Evolutionary conservation across 768 basidiomycete genomes (phyloP).

Genomic region (Tylopilus balloui): DNA sequence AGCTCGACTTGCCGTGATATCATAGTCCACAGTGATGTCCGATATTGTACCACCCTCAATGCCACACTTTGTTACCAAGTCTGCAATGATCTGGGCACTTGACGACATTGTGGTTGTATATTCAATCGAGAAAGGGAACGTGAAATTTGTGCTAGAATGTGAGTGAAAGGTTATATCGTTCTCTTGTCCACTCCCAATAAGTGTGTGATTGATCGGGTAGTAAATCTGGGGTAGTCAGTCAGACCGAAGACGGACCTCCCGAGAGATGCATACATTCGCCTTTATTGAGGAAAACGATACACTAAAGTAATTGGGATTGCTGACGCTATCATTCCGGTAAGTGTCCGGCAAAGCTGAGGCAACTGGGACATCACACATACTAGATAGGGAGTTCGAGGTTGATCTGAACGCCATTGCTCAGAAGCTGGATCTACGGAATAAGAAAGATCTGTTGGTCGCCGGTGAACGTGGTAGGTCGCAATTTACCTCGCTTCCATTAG

Average conservation of each 20-base stretch:
- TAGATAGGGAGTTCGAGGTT: slow-evolving; percentile 64
- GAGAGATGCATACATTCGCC: slow-evolving; percentile 43
- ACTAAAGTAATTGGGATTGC: slow-evolving; percentile 78
- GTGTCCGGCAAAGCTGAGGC: not conserved
- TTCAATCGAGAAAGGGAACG: slow-evolving; percentile 67
- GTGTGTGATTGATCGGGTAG: slow-evolving; percentile 70
- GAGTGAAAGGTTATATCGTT: slow-evolving; percentile 46
- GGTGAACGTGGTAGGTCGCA: slow-evolving; percentile 1
- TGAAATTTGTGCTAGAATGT: slow-evolving; percentile 57
- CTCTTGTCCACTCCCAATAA: slow-evolving; percentile 59
- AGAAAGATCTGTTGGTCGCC: slow-evolving; percentile 16
- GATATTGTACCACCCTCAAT: slow-evolving; percentile 38
- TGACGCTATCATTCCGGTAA: slow-evolving; percentile 46
- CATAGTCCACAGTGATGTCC: slow-evolving; percentile 58
- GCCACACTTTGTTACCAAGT: slow-evolving; percentile 63
- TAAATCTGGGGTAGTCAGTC: slow-evolving; percentile 43
- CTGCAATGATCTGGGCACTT: slow-evolving; percentile 47
- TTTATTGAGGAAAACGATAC: slow-evolving; percentile 62
- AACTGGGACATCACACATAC: slow-evolving; percentile 36
- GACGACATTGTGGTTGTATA: slow-evolving; percentile 58
- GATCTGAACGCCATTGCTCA: slow-evolving; percentile 45
- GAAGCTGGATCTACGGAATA: slow-evolving; percentile 34
- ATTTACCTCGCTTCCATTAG: slow-evolving; percentile 44
- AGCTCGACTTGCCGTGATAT: slow-evolving; percentile 47
- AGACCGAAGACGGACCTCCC: not conserved